phyloP scores from a whole-genome alignment of 2,329 filamentous ascomycete genomes.

The Furcasterigmium sp. region DNA sequence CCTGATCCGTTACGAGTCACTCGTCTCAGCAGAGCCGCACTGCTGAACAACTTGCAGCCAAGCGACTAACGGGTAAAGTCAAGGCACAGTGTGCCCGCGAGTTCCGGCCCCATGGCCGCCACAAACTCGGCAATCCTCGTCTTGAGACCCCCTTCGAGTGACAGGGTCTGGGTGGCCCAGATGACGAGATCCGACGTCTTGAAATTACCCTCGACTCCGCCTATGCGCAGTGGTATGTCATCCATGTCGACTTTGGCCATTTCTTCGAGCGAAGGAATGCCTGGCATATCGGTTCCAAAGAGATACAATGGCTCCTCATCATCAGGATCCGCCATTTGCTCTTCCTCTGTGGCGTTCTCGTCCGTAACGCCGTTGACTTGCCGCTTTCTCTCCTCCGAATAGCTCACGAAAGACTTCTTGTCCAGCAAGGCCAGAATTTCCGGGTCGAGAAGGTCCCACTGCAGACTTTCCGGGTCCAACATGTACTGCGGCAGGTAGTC shows the following conservation, averaged over 20 bases:
- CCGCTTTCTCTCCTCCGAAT: constrained; percentile 23
- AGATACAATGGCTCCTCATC: constrained; percentile 30
- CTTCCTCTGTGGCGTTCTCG: constrained; percentile 10
- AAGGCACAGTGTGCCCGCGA: constrained; percentile 52
- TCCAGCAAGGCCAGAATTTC: constrained; percentile 45
- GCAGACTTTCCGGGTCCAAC: constrained; percentile 60
- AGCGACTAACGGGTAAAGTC: constrained; percentile 35
- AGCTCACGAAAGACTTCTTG: constrained; percentile 49
- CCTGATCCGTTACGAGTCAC: background rate
- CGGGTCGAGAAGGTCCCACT: constrained; percentile 56
- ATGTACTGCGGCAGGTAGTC: constrained; percentile 72
- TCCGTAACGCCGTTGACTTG: constrained; percentile 12
- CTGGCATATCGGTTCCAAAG: constrained; percentile 61
- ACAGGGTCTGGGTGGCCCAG: constrained; percentile 52
- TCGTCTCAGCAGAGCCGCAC: constrained; percentile 1
- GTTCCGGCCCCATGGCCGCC: constrained; percentile 58
- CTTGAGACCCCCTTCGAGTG: constrained; percentile 44
- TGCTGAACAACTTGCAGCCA: too few species aligned
- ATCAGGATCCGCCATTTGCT: constrained; percentile 17
- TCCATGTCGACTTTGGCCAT: constrained; percentile 54
- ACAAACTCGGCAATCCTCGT: constrained; percentile 62
- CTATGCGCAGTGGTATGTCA: constrained; percentile 49
- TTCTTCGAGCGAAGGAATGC: constrained; percentile 51
- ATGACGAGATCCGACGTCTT: constrained; percentile 46
- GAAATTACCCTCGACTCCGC: constrained; percentile 29